Conservation (phyloP, 2,329 filamentous ascomycete genomes). For the Colletotrichum chlorophyti region DNA sequence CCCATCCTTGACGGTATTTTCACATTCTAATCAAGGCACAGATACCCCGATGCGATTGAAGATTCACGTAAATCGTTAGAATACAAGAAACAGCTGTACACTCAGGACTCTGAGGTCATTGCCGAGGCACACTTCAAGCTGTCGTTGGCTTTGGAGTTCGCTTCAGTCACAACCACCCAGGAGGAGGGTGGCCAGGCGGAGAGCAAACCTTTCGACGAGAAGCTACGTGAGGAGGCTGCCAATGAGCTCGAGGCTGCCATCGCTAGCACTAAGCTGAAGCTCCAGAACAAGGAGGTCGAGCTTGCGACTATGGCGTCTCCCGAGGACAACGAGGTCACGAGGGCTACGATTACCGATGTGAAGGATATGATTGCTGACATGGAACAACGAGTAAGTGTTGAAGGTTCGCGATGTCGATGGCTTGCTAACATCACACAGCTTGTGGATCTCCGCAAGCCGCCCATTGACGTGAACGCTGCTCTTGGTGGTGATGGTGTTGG, state of each 20-base stretch:
- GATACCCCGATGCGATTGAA: constrained; percentile 83
- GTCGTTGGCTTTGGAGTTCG: constrained; percentile 92
- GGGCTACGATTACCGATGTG: constrained; percentile 72
- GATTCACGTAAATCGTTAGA: constrained; percentile 81
- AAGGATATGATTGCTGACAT: constrained; percentile 82
- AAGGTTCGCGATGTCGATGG: neutral
- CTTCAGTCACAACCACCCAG: constrained; percentile 73
- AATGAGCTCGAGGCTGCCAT: constrained; percentile 77
- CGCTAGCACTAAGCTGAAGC: constrained; percentile 72
- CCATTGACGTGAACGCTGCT: constrained; percentile 62
- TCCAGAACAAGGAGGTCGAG: constrained; percentile 73
- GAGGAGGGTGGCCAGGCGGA: constrained; percentile 54
- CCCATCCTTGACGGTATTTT: neutral
- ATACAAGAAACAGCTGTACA: constrained; percentile 80
- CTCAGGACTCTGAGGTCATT: constrained; percentile 81
- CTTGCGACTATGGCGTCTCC: constrained; percentile 67
- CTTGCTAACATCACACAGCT: constrained; percentile 52
- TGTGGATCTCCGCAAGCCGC: constrained; percentile 70
- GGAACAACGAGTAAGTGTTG: constrained; percentile 70
- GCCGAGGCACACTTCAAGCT: constrained; percentile 98
- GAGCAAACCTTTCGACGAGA: constrained; percentile 68
- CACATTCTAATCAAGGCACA: constrained; percentile 35
- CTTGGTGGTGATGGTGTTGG: constrained; percentile 59
- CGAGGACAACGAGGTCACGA: constrained; percentile 70
- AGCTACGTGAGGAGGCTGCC: constrained; percentile 73